Evolutionary conservation across 2,329 filamentous ascomycete genomes (phyloP).

Genomic region (Tolypocladium paradoxum): DNA sequence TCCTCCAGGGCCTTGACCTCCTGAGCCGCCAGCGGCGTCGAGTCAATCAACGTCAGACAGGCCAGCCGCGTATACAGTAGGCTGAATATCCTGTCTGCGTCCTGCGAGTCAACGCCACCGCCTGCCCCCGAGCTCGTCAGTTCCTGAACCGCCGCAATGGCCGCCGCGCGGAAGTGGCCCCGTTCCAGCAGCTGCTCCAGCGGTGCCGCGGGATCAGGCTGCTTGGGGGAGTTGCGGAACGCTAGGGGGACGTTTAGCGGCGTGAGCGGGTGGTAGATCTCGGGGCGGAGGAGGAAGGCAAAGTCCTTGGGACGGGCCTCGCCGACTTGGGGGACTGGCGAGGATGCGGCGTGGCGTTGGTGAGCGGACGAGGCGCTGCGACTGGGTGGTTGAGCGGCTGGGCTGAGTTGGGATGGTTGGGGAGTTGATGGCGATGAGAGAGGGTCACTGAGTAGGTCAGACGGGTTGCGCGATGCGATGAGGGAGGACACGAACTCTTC

Average conservation of each 20-base stretch:
- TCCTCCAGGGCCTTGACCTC: slow-evolving; percentile 56
- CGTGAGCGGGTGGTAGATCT: slow-evolving; percentile 74
- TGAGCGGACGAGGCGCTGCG: slow-evolving; percentile 2
- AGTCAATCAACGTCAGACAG: slow-evolving; percentile 70
- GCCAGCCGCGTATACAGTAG: slow-evolving; percentile 73
- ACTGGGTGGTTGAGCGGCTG: background rate
- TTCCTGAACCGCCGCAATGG: slow-evolving; percentile 53
- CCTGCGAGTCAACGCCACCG: slow-evolving; percentile 36
- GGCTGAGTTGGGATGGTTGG: slow-evolving; percentile 2
- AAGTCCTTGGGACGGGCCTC: slow-evolving; percentile 51
- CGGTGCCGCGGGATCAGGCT: slow-evolving; percentile 51
- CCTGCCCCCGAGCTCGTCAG: slow-evolving; percentile 40
- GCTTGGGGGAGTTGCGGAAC: slow-evolving; percentile 58
- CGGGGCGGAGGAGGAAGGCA: slow-evolving; percentile 65
- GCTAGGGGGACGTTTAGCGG: slow-evolving; percentile 47
- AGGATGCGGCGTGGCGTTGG: slow-evolving; percentile 17
- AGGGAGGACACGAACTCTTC: slow-evolving; percentile 4
- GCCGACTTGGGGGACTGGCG: slow-evolving; percentile 5
- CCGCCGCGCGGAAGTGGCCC: slow-evolving; percentile 74
- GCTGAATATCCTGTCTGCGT: slow-evolving; percentile 58
- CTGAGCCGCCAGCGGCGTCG: slow-evolving; percentile 56
- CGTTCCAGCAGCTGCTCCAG: slow-evolving; percentile 56
- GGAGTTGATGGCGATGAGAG: slow-evolving; percentile 4
- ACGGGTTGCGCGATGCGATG: too few species aligned
- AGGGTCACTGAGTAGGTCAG: slow-evolving; percentile 1